Base-by-base conservation (phyloP, 495 filamentous ascomycete genomes). In the Chaetomidium leptoderma region DNA sequence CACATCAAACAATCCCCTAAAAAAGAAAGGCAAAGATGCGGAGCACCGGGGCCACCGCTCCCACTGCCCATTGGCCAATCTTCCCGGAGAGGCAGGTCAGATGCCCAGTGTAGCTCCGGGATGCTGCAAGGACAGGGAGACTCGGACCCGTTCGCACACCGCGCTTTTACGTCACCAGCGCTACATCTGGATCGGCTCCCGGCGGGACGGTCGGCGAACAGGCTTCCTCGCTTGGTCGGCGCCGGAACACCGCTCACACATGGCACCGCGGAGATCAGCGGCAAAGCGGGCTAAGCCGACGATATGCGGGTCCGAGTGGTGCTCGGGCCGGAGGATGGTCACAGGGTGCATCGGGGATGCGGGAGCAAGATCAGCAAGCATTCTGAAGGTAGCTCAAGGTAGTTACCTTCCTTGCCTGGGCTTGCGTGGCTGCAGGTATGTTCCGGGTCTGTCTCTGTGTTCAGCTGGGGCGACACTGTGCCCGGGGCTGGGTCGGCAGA, bases 201-300 rank as follows among this genome's bases (percentile, higher is more conserved):
- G 44, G 44, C 54, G 54, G 54, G 23, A 47, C 53, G 53, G 53
- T 26, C 40, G 40, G 49, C 49, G 49, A 16, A 30, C 33, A 40
- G 21, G 27, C 26, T 23, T 33, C 17, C 2, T 27, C 6, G 49
- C 36, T 19, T 42, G 49, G 9, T 17, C 52, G 52, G 52, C 40
- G 52, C 52, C 39, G 52, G 52, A 6, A 7, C 45, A 33, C 47
- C 32, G 29, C 32, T 23, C 44, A 19, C 10, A 23, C 14, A 30
- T 4, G 17, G 17, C 40, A 37, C 10, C 6, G 29, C 59, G 56
- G 37, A 37, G 56, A 57, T n/a, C 36, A 57, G 53, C 54, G 37
- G 49, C 53, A 52, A 52, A 51, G 14, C 44, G 30, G 47, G 35
- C 37, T 62, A 66, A 66, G 64, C 64, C 64, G 64, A 64, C 42